These are phyloP conservation scores for Mycena citricolor DNA, from an alignment of 1,284 basidiomycete species.

Conservation along the genomic window DNA sequence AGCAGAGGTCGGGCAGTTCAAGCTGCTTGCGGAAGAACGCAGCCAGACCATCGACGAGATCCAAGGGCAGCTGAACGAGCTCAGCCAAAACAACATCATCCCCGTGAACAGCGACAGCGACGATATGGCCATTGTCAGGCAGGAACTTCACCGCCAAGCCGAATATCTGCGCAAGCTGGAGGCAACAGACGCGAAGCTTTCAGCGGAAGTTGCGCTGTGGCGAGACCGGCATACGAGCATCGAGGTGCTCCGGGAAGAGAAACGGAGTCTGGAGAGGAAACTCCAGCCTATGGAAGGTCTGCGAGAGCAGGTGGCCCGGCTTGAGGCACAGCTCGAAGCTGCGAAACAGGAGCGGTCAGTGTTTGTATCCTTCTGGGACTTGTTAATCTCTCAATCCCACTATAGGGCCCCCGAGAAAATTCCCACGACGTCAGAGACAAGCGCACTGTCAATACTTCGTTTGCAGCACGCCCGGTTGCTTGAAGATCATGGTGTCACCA, in stretches of 20 bases:
- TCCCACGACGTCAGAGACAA: slow-evolving; percentile 43
- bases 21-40: slow-evolving; percentile 43
- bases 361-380: background rate
- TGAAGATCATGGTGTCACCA: slow-evolving; percentile 60
- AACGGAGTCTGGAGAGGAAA: slow-evolving; percentile 61
- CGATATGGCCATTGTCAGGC: slow-evolving; percentile 52
- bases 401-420: slow-evolving; percentile 39
- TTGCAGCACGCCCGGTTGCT: slow-evolving; percentile 59
- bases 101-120: slow-evolving; percentile 43
- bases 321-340: slow-evolving; percentile 65
- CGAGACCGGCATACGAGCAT: slow-evolving; percentile 57
- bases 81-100: slow-evolving; percentile 26
- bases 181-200: slow-evolving; percentile 57
- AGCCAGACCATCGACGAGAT: slow-evolving; percentile 41
- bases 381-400: background rate
- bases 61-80: slow-evolving; percentile 48
- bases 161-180: slow-evolving; percentile 63
- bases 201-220: slow-evolving; percentile 51
- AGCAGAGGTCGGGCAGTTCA: slow-evolving; percentile 42
- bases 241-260: slow-evolving; percentile 75
- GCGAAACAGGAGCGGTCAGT: slow-evolving; percentile 47
- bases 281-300: slow-evolving; percentile 53
- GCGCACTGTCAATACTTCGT: slow-evolving; percentile 56
- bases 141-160: slow-evolving; percentile 64
- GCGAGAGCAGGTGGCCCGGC: slow-evolving; percentile 51